Percentiles rank a stretch among this genome's conserved stretches.
These are phyloP conservation scores for Triticum dicoccoides DNA, from an alignment of 176 grass and related monocot species.

Conservation along the genomic window DNA sequence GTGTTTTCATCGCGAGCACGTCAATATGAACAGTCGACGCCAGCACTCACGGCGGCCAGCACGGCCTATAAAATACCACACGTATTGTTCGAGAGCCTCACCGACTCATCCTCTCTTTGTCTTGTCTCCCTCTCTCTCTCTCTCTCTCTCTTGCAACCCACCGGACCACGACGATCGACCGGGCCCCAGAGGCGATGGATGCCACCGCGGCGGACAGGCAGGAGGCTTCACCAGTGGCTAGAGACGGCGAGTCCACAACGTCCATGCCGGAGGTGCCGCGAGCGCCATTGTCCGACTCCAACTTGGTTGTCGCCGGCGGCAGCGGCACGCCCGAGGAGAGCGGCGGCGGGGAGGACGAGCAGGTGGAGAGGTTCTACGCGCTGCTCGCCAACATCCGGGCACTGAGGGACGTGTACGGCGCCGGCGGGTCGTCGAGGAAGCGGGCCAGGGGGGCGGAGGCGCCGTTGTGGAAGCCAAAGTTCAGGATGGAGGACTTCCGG, in stretches of 20 bases:
- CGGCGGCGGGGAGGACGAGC: constrained; percentile 25
- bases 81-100: neutral
- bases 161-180: neutral
- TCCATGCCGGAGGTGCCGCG: neutral
- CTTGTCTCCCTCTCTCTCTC: neutral
- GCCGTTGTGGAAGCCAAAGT: constrained; percentile 33
- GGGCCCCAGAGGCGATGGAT: neutral
- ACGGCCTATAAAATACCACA: neutral
- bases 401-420: constrained; percentile 1
- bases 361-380: constrained; percentile 50
- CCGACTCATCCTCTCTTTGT: neutral
- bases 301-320: neutral
- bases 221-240: neutral
- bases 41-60: neutral
- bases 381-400: constrained; percentile 43
- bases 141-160: neutral
- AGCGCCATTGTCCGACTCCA: neutral
- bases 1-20: neutral
- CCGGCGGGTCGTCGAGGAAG: neutral
- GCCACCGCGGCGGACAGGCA: neutral
- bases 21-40: neutral
- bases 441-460: constrained; percentile 16
- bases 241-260: neutral
- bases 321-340: neutral
- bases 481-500: constrained; percentile 46